Evolutionary conservation across 768 basidiomycete species (phyloP).

Genomic region (Pleurotus djamor): DNA sequence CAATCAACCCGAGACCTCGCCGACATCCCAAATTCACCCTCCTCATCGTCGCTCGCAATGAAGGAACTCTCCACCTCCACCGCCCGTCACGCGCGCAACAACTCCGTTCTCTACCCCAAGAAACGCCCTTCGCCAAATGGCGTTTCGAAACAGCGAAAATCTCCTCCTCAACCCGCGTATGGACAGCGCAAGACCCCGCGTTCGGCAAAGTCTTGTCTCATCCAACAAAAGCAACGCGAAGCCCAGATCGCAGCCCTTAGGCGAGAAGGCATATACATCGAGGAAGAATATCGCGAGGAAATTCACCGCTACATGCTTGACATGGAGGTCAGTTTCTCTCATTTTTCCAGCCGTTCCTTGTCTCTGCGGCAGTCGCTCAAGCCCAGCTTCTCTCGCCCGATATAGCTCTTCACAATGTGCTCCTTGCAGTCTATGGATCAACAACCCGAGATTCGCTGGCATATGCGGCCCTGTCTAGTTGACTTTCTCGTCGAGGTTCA

Average conservation of each 20-base stretch:
- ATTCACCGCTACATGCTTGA: conserved; percentile 93
- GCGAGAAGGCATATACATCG: conserved; percentile 74
- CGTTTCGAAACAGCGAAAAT: conserved; percentile 65
- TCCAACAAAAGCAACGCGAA: conserved; percentile 68
- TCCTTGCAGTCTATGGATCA: conserved; percentile 98
- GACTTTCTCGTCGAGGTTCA: conserved; percentile 99
- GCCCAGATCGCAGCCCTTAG: conserved; percentile 68
- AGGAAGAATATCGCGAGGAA: conserved; percentile 95
- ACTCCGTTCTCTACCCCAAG: conserved; percentile 68
- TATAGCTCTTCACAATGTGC: conserved; percentile 80
- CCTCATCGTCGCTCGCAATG: conserved; percentile 47
- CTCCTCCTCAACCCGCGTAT: conserved; percentile 49
- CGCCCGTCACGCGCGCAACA: conserved; percentile 59
- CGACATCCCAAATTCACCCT: conserved; percentile 32
- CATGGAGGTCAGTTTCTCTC: conserved; percentile 83
- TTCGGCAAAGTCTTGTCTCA: conserved; percentile 55
- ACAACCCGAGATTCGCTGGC: conserved; percentile 98
- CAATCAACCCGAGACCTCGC: conserved; percentile 29
- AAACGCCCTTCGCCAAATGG: conserved; percentile 85
- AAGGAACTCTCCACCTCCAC: conserved; percentile 69
- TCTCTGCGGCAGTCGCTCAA: conserved; percentile 11
- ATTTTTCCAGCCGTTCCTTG: conserved; percentile 8
- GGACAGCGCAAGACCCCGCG: conserved; percentile 64
- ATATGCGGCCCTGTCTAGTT: conserved; percentile 98
- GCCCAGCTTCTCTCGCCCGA: conserved; percentile 10